Evolutionary conservation across 495 filamentous ascomycete genomes (phyloP), one percentile per base, ranked within the genome.

Genomic region (Penicillium verhagenii): DNA sequence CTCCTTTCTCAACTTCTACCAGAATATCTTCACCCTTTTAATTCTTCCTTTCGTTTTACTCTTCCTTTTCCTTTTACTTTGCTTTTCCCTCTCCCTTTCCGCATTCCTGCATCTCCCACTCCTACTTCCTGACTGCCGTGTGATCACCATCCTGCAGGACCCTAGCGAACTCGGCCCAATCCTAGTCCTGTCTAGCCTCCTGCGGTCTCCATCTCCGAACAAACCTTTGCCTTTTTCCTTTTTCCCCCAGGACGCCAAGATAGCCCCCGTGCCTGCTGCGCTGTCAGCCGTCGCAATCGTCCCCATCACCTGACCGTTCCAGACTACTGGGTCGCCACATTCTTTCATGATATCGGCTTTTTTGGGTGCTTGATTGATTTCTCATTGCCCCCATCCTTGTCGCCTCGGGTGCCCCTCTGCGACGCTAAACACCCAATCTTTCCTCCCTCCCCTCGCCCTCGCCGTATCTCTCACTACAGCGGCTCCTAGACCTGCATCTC

Each of bases 281-380:
- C 56, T 60, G 64, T 67, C 59, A 61, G 53, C 53, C 60, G 58
- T 57, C 56, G 48, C 58, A 57, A 55, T 61, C 50, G 48, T n/a
- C n/a, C 38, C 35, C 56, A 67, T 67, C 64, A 67, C 64, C 64
- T 67, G 64, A 67, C 59, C 43, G 25, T 50, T 40, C 52, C 52
- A 48, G 42, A n/a, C 56, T 51, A 44, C 47, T 63, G 40, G 60
- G 52, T 63, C 56, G 58, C 61, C 59, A 65, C 57, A 46, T 40
- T 64, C 50, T 50, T 61, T 57, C 52, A 59, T 58, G 47, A 58
- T 46, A 42, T 53, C 50, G 50, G 16, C 46, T 45, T 24, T 16
- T 8, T 24, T 45, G 20, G 40, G 21, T 31, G 45, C 44, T 26
- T 50, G 39, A 47, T 33, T 40, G n/a, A 42, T 49, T 48, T 18